A percentile compares a stretch with the other conserved stretches of the same genome.
Conservation (phyloP, 768 basidiomycete species). For the Lactarius vividus region DNA sequence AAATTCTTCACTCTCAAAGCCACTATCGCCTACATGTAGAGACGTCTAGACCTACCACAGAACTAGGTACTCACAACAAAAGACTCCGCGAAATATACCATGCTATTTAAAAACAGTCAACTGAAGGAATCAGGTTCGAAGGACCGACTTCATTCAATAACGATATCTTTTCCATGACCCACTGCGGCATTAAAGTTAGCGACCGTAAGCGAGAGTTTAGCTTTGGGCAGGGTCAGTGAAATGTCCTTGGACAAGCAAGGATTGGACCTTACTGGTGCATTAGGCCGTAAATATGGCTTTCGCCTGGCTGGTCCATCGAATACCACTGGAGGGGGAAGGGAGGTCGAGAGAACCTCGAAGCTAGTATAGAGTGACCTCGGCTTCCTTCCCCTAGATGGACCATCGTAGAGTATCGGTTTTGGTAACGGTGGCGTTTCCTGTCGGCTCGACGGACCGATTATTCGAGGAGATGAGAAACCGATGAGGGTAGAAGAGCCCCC, state of each 20-base stretch:
- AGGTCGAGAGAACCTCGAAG: constrained; percentile 26
- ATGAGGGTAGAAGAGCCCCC: constrained; percentile 37
- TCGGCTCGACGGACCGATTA: constrained; percentile 14
- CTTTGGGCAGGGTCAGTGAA: background rate
- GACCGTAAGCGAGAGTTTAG: background rate
- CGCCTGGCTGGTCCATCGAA: constrained; percentile 47
- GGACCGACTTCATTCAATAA: background rate
- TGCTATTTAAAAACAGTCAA: background rate
- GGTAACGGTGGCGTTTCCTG: constrained; percentile 23
- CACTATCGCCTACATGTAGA: background rate
- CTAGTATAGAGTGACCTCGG: constrained; percentile 16
- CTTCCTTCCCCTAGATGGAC: constrained; percentile 22
- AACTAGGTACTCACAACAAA: background rate
- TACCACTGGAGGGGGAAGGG: constrained; percentile 38
- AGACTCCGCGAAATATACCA: background rate
- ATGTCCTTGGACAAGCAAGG: background rate
- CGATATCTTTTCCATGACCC: background rate
- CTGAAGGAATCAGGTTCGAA: background rate
- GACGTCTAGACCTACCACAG: background rate
- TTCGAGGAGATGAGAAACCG: constrained; percentile 15
- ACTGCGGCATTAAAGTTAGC: background rate
- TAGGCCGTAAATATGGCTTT: background rate
- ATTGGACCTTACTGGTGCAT: background rate
- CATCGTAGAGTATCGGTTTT: constrained; percentile 21
- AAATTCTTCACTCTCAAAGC: background rate